Conservation (phyloP, 352 stramenopile species). For the Globisporangium abappressorium region DNA sequence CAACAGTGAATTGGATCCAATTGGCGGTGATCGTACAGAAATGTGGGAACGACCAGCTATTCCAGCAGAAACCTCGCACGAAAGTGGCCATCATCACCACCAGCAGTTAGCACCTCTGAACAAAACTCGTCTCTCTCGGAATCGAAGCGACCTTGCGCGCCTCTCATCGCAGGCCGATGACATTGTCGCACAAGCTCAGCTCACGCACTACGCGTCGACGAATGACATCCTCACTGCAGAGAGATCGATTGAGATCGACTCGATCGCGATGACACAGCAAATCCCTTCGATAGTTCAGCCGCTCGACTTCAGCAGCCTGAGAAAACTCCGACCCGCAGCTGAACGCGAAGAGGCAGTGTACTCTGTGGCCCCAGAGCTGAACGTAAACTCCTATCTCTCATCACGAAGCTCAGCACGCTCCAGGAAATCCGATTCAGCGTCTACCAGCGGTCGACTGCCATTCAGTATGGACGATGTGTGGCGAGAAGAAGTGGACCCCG, state of each 20-base stretch:
- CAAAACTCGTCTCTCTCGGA: background rate
- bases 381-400: background rate
- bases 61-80: background rate
- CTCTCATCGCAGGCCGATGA: background rate
- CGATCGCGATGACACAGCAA: slow-evolving; percentile 9
- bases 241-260: slow-evolving; percentile 9
- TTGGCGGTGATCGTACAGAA: background rate
- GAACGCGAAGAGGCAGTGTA: background rate
- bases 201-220: slow-evolving; percentile 1
- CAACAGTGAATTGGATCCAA: background rate
- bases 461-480: slow-evolving; percentile 15
- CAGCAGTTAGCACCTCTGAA: background rate
- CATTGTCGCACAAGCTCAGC: background rate
- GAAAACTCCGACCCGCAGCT: background rate
- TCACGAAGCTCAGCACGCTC: slow-evolving; percentile 1
- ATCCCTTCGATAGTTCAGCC: slow-evolving; percentile 13
- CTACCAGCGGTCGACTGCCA: background rate
- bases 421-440: background rate
- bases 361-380: background rate
- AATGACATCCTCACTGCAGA: background rate
- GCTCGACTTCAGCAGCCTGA: slow-evolving; percentile 18
- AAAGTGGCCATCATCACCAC: background rate
- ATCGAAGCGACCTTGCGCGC: slow-evolving; percentile 2
- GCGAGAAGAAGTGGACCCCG: slow-evolving; percentile 11
- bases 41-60: background rate